Evolutionary conservation across 495 filamentous ascomycete genomes (phyloP).

Genomic region (Trichocladium uniseriatum): DNA sequence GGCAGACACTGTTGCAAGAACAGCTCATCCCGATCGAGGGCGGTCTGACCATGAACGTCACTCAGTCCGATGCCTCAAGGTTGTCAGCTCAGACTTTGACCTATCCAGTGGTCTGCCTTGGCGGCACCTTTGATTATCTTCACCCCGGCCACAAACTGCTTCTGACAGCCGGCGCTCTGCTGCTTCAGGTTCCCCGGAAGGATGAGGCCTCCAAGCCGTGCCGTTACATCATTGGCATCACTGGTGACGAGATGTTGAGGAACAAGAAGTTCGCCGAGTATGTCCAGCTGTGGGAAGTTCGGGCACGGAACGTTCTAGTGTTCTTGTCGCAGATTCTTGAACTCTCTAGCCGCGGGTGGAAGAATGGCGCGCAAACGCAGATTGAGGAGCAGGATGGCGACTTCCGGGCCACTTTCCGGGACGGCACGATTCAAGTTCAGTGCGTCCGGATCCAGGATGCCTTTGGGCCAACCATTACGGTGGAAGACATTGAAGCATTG

Average conservation of each 20-base stretch:
- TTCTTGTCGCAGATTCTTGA: constrained; percentile 68
- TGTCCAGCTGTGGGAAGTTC: constrained; percentile 67
- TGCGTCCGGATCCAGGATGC: constrained; percentile 80
- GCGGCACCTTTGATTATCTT: constrained; percentile 94
- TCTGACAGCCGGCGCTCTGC: constrained; percentile 71
- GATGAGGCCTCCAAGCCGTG: constrained; percentile 23
- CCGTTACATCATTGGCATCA: constrained; percentile 72
- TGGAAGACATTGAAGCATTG: constrained; percentile 65
- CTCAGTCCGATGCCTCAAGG: constrained; percentile 3
- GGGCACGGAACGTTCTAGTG: constrained; percentile 54
- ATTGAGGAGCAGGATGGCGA: constrained; percentile 28
- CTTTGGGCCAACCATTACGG: constrained; percentile 86
- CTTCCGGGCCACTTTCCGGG: constrained; percentile 33
- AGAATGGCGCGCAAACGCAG: constrained; percentile 12
- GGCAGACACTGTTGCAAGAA: constrained; percentile 34
- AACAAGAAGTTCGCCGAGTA: constrained; percentile 82
- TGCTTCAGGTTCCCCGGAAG: constrained; percentile 46
- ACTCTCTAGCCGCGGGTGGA: constrained; percentile 33
- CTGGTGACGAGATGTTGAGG: constrained; percentile 71
- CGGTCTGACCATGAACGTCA: constrained; percentile 34
- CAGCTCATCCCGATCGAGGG: constrained; percentile 39
- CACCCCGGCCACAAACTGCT: constrained; percentile 94
- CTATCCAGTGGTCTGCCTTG: constrained; percentile 56
- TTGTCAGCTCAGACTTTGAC: constrained; percentile 18
- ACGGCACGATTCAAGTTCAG: constrained; percentile 46